Evolutionary conservation across 345 rosid genomes (phyloP), one percentile per base, ranked within the genome.

Genomic region (Boechera retrofracta): DNA sequence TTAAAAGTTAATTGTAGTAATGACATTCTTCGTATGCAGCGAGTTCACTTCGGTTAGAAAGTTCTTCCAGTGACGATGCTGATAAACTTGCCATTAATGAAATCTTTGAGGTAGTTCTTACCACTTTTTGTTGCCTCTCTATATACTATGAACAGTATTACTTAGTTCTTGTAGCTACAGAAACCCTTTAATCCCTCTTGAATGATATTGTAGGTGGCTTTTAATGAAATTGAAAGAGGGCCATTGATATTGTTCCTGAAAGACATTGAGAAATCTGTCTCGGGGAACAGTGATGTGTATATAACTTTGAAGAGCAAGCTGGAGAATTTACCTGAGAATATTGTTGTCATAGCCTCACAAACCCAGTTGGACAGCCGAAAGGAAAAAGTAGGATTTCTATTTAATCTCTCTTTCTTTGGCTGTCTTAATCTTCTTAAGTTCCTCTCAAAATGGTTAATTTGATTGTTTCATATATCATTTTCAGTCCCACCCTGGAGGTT

Each of bases 401-500:
- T 10, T 33, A 3, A 78, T 32, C 69, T 49, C 47, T 36, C 15
- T 52, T 66, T 69, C 51, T 29, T 29, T 21, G 53, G 12, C 49
- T 60, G 52, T 66, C 11, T 33, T 33, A 13, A 7, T 41, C 7
- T 58, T 29, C 13, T 12, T 9, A 62, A 58, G 16, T 47, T 57
- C 31, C 57, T 49, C 28, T 44, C 65, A 67, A 54, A 11, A 67
- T 61, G 21, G 36, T 48, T 64, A n/a, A 28, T 44, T 48, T 33
- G 44, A 42, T 35, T 65, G 45, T 35, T 64, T n/a, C 21, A 33
- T 57, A 18, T 13, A 65, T 4, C 28, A 38, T 45, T 53, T 82
- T 55, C 91, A 94, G 98, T 87, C 95, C 44, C 97, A 89, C 81
- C 88, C 97, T 31, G 96, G 98, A 36, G 88, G 98, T 54, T 91